These are phyloP conservation scores for Cucumis melo DNA, from an alignment of 306 rosid genomes.

Conservation along the genomic window DNA sequence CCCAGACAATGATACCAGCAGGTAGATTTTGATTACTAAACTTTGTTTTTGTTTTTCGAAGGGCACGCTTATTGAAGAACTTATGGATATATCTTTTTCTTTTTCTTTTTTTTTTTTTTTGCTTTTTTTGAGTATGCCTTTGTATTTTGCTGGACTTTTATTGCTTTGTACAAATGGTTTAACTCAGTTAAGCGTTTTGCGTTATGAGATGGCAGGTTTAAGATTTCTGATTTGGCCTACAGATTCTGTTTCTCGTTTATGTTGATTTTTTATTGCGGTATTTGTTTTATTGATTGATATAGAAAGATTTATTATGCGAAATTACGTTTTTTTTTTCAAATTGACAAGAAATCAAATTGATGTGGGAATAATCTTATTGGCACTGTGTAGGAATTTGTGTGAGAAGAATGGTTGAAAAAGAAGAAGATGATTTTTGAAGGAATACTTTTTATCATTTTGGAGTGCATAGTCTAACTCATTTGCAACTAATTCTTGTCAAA, in stretches of 20 bases:
- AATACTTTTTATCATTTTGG: background rate
- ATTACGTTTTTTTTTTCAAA: background rate
- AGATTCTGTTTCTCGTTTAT: background rate
- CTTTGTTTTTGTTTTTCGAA: background rate
- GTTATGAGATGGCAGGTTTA: background rate
- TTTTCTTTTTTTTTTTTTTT: too few species aligned
- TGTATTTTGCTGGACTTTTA: background rate
- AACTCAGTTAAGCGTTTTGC: background rate
- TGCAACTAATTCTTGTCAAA: background rate
- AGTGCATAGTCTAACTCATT: background rate
- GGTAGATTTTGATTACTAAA: background rate
- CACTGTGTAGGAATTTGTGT: background rate
- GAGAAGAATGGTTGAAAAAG: background rate
- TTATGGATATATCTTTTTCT: background rate
- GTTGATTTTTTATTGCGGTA: background rate
- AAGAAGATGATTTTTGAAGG: background rate
- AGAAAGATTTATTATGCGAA: background rate
- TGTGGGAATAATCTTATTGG: background rate
- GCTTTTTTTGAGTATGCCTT: background rate
- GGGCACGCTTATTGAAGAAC: too few species aligned
- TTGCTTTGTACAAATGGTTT: background rate
- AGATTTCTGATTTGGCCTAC: background rate
- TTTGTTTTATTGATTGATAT: background rate
- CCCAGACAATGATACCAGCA: constrained; percentile 13
- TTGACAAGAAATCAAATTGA: background rate